Base-by-base conservation (phyloP, 2,329 filamentous ascomycete species). In the Gnomoniopsis sp. region DNA sequence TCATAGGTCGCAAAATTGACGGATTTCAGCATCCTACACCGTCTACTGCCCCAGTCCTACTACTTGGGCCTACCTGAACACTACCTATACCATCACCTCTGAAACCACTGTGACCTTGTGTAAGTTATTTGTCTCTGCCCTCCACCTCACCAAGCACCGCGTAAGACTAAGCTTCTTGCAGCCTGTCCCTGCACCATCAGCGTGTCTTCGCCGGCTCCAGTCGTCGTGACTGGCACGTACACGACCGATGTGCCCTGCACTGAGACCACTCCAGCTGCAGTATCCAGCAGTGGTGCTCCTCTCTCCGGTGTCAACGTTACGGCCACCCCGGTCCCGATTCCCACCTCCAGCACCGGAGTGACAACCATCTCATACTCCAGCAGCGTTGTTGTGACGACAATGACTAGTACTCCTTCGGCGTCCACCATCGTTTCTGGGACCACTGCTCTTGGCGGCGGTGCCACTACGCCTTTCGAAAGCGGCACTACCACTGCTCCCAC, bases 111-210 rank as follows among this genome's bases (percentile, higher is more conserved):
- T 80, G 58, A 79, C 77, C 63, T 69, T 80, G 63, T 76, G 76
- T 78, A 67, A 66, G 75, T 66, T 38, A 26, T 30, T 49, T 17
- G 30, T 30, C 30, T 26, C 6, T 49, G 6, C 34, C 4, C 15
- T n/a, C 19, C 14, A 26, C 12, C 17, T 59, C 6, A 17, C 15
- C 22, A 48, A 21, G 23, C 4, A 4, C 2, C 46, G 30, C 30
- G n/a, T 6, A 14, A 46, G 51, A 59, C 69, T 75, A 61, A 75
- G 65, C 15, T 50, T 55, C 6, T 17, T 30, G n/a, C 47, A 77
- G 76, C 79, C 71, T 80, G 78, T 65, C 77, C 77, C 55, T 79
- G 77, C 66, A 77, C 75, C 38, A 63, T 79, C 53, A 75, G 71
- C 54, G 67, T 73, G 59, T 65, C 66, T 53, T 62, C 64, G 48